phyloP scores from a whole-genome alignment of 306 rosid genomes.

The Canavalia ensiformis region DNA sequence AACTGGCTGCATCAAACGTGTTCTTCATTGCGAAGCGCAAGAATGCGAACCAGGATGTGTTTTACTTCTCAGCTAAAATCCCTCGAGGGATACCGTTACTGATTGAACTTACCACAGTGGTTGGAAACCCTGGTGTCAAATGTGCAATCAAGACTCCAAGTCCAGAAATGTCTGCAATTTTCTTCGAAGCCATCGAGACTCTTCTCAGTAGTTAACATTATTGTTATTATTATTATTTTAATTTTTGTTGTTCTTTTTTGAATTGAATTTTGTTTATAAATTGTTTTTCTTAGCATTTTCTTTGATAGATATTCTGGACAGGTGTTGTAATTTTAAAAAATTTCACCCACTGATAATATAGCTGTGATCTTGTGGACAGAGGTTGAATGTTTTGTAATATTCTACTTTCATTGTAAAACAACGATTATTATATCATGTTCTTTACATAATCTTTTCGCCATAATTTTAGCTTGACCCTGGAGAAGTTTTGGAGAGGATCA shows the following conservation, averaged over 20 bases:
- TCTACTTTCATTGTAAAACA: slow-evolving; percentile 46
- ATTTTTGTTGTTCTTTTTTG: slow-evolving; percentile 19
- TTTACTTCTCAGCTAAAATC: slow-evolving; percentile 89
- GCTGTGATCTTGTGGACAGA: slow-evolving; percentile 44
- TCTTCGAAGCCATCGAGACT: slow-evolving; percentile 86
- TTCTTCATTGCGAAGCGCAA: slow-evolving; percentile 94
- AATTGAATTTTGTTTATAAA: slow-evolving; percentile 50
- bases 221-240: background rate
- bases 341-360: slow-evolving; percentile 28
- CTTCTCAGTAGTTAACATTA: slow-evolving; percentile 69
- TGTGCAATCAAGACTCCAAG: slow-evolving; percentile 94
- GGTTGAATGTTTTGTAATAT: slow-evolving; percentile 49
- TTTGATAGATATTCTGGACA: slow-evolving; percentile 50
- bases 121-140: slow-evolving; percentile 83
- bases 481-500: background rate
- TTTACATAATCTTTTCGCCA: background rate
- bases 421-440: slow-evolving; percentile 27
- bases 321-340: slow-evolving; percentile 40
- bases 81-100: slow-evolving; percentile 84
- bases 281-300: slow-evolving; percentile 46
- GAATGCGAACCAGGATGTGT: slow-evolving; percentile 93
- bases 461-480: background rate
- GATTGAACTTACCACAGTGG: slow-evolving; percentile 77
- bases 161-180: slow-evolving; percentile 80
- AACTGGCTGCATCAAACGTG: slow-evolving; percentile 75